phyloP scores from a whole-genome alignment of 192 early-diverging fungal species.

The Kappamyces sp. region DNA sequence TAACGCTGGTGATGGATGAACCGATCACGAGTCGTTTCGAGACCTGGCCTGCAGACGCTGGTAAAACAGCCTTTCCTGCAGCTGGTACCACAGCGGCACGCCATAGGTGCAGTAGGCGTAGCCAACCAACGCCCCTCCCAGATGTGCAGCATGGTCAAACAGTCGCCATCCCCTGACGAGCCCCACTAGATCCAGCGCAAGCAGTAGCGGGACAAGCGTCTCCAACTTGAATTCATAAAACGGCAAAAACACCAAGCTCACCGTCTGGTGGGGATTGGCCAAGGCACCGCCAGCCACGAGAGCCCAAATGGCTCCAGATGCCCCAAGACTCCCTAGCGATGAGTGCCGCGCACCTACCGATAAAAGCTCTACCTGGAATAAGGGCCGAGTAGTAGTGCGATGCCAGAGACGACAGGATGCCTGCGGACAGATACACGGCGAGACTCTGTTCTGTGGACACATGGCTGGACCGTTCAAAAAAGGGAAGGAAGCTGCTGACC shows the following conservation, averaged over 20 bases:
- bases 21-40: no score
- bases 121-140: constrained; percentile 27
- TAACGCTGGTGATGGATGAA: no score
- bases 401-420: constrained; percentile 54
- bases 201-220: constrained; percentile 62
- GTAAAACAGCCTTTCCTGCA: constrained; percentile 17
- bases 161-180: constrained; percentile 63
- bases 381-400: constrained; percentile 50
- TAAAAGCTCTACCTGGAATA: constrained; percentile 15
- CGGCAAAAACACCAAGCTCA: constrained; percentile 32
- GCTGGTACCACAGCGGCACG: constrained; percentile 14
- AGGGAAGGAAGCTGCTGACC: constrained; percentile 37
- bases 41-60: no score
- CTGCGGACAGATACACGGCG: constrained; percentile 74
- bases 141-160: constrained; percentile 64
- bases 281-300: constrained; percentile 47
- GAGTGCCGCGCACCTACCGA: constrained; percentile 18
- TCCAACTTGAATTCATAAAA: constrained; percentile 45
- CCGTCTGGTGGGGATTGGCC: constrained; percentile 16
- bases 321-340: constrained; percentile 67
- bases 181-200: constrained; percentile 68
- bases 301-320: constrained; percentile 74
- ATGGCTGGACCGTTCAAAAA: constrained; percentile 16
- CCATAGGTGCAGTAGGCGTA: constrained; percentile 24
- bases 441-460: constrained; percentile 23